These are phyloP conservation scores for Bauhinia variegata DNA, from an alignment of 306 rosid species.

Conservation along the genomic window DNA sequence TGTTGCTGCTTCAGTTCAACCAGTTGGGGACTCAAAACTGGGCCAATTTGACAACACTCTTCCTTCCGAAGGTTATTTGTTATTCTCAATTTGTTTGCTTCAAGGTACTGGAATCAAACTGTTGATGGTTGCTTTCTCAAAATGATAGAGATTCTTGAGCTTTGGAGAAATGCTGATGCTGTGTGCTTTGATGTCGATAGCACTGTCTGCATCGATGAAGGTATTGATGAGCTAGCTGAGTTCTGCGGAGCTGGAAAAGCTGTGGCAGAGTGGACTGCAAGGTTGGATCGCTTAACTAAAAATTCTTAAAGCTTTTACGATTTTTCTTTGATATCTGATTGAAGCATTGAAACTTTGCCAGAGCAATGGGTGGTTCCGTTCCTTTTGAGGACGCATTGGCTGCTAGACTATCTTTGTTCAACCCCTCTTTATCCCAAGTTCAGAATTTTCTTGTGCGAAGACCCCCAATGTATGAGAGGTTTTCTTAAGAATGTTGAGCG, in stretches of 20 bases:
- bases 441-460: conserved; percentile 76
- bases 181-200: conserved; percentile 67
- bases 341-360: conserved; percentile 36
- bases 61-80: conserved; percentile 57
- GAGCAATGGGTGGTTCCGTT: conserved; percentile 99
- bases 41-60: conserved; percentile 50
- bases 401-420: conserved; percentile 84
- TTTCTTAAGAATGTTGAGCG: conserved; percentile 5
- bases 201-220: conserved; percentile 83
- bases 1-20: conserved; percentile 49
- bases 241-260: conserved; percentile 96
- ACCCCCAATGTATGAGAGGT: conserved; percentile 68
- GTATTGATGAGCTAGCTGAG: conserved; percentile 92
- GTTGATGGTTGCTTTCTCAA: conserved; percentile 6
- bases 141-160: conserved; percentile 53
- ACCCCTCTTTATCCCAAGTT: conserved; percentile 76
- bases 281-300: conserved; percentile 42
- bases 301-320: conserved; percentile 1
- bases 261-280: conserved; percentile 97
- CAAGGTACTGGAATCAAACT: conserved; percentile 1
- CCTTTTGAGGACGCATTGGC: conserved; percentile 96
- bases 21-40: conserved; percentile 39
- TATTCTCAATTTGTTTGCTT: neutral
- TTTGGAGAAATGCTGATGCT: conserved; percentile 64
- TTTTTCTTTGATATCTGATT: conserved; percentile 35